Percentiles rank a stretch among this genome's conserved stretches.
These are phyloP conservation scores for Auricularia auricula-judae DNA, from an alignment of 768 basidiomycete species.

Conservation along the genomic window DNA sequence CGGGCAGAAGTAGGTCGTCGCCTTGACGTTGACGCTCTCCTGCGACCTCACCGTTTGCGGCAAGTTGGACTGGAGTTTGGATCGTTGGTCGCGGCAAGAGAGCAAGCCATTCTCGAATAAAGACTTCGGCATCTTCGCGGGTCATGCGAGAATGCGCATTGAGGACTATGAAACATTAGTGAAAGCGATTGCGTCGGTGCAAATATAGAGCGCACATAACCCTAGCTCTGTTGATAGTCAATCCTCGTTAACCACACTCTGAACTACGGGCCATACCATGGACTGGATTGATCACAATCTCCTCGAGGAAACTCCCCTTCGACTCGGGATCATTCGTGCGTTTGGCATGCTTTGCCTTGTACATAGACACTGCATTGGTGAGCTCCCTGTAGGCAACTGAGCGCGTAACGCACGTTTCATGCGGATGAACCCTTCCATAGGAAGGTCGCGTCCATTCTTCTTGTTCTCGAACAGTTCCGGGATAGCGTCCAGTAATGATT, in stretches of 20 bases:
- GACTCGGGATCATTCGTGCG: constrained; percentile 33
- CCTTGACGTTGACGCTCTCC: constrained; percentile 3
- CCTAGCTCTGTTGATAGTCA: no score
- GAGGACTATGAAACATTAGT: constrained; percentile 34
- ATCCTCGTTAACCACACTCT: no score
- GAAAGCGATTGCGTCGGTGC: no score
- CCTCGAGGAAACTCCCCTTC: constrained; percentile 36
- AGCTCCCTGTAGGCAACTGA: neutral
- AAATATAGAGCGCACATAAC: no score
- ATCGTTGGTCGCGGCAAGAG: constrained; percentile 37
- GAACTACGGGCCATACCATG: constrained; percentile 35
- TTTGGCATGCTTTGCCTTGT: constrained; percentile 53
- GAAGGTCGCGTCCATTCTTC: constrained; percentile 54
- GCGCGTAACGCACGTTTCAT: constrained; percentile 47
- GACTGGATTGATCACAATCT: constrained; percentile 55
- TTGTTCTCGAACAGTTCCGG: constrained; percentile 50
- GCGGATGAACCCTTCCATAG: constrained; percentile 67
- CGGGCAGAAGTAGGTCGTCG: constrained; percentile 50
- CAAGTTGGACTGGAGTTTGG: constrained; percentile 18
- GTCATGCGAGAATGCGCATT: constrained; percentile 60
- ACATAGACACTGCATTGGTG: constrained; percentile 49
- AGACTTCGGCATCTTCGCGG: constrained; percentile 39
- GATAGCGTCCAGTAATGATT: constrained; percentile 49
- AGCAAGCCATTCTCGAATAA: constrained; percentile 42
- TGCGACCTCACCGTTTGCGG: constrained; percentile 5